Conservation (phyloP, 1,284 basidiomycete genomes). For the Cutaneotrichosporon sp. region DNA sequence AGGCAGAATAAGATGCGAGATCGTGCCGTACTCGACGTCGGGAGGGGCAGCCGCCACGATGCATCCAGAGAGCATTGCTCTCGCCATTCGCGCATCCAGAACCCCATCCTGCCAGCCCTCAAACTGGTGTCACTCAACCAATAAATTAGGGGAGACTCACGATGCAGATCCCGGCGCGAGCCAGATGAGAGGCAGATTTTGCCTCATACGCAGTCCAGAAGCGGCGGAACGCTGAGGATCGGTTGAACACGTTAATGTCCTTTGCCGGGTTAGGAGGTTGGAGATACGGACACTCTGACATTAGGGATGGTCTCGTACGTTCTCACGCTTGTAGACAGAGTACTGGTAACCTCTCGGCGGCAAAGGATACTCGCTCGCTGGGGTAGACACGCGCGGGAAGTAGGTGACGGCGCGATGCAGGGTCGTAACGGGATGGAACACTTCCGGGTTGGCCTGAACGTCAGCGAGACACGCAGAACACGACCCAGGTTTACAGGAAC, state of each 20-base stretch:
- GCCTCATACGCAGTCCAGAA: slow-evolving; percentile 33
- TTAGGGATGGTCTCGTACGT: neutral
- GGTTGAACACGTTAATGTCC: neutral
- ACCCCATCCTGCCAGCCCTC: slow-evolving; percentile 38
- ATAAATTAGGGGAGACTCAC: slow-evolving; percentile 21
- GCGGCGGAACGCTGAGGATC: slow-evolving; percentile 5
- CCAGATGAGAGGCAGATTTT: slow-evolving; percentile 26
- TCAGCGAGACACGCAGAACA: neutral
- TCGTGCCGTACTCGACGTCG: slow-evolving; percentile 31
- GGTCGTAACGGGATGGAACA: neutral
- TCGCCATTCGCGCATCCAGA: slow-evolving; percentile 34
- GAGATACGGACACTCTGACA: neutral
- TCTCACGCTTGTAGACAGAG: slow-evolving; percentile 25
- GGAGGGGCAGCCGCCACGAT: slow-evolving; percentile 40
- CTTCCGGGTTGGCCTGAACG: slow-evolving; percentile 4
- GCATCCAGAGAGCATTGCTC: slow-evolving; percentile 45
- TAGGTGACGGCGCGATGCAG: slow-evolving; percentile 22
- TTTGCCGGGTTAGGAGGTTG: slow-evolving; percentile 12
- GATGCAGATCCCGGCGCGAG: slow-evolving; percentile 37
- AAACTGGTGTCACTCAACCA: slow-evolving; percentile 25
- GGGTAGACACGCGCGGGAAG: slow-evolving; percentile 28
- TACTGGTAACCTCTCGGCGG: slow-evolving; percentile 27
- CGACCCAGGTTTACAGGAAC: no score
- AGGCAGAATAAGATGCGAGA: slow-evolving; percentile 8
- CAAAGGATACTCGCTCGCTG: slow-evolving; percentile 19